Base-by-base conservation (phyloP, 352 stramenopile genomes). In the Discostella stelligera region DNA sequence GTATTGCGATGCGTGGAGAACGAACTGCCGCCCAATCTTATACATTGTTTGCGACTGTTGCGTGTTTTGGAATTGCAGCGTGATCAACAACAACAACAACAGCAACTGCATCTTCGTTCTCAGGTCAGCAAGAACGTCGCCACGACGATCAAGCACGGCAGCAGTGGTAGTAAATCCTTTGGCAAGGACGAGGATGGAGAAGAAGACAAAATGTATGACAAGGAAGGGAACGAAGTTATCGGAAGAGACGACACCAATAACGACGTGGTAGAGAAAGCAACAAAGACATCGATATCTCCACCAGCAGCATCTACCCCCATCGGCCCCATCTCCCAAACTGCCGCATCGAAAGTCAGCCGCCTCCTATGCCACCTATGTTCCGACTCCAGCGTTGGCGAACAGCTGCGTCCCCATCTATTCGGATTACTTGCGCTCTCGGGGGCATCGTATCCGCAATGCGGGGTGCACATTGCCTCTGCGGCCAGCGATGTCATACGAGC, bases 21-120 rank as follows among this genome's bases (percentile, higher is more conserved):
- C 69, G 89, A 93, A 70, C 61, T 94, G 14, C 89, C 89, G 32
- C 89, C 89, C 37, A 93, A 94, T 62, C 79, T 94, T 27, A 90
- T 94, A 64, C 89, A 94, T 71, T 94, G 89, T 71, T 75, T 94
- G 48, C 63, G 89, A 50, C 71, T 94, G 14, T 53, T 94, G 13
- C 63, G 89, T 9, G 89, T 94, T 5, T 67, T 94, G 66, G 89
- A 94, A 66, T 64, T 94, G 21, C 86, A 94, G 67, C 80, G 92
- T 71, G 82, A 87, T 58, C 77, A 82, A 37, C 44, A 68, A 6
- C 77, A 82, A 46, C 44, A 68, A 1, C 60, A 75, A 27, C 52
- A 65, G 1, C 20, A 46, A 0, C 52, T 73, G 30, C 18, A 37
- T 1, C 54, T 6, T 52, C 46, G 65, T 7, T 9, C 9, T 3